Conservation (phyloP, 768 basidiomycete genomes). For the Mycena filopes region DNA sequence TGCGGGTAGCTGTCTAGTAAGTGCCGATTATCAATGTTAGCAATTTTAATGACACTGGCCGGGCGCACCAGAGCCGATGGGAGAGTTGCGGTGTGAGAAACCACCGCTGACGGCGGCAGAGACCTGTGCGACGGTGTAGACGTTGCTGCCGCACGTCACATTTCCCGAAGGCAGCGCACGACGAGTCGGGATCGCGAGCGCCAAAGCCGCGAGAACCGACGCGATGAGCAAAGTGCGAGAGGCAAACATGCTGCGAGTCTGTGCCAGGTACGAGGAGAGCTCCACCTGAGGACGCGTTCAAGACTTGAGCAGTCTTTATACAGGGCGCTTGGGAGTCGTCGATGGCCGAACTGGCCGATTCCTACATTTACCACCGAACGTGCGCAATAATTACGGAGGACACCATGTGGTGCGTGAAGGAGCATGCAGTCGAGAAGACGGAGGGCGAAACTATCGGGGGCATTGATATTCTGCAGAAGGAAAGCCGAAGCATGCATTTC, state of each 20-base stretch:
- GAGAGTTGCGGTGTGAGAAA: conserved; percentile 27
- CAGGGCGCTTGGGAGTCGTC: neutral
- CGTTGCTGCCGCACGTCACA: conserved; percentile 35
- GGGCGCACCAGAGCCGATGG: conserved; percentile 32
- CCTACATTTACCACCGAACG: conserved; percentile 3
- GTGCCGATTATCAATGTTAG: neutral
- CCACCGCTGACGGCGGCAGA: conserved; percentile 30
- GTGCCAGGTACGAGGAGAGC: neutral
- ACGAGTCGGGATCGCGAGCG: conserved; percentile 18
- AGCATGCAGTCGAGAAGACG: neutral
- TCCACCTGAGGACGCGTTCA: neutral
- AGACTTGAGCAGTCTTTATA: neutral
- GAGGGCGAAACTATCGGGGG: neutral
- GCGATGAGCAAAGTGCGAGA: conserved; percentile 15
- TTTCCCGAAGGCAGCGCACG: conserved; percentile 35
- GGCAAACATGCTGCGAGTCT: conserved; percentile 14
- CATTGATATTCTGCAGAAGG: neutral
- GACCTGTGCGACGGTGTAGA: conserved; percentile 33
- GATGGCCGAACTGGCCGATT: neutral
- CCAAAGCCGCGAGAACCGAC: conserved; percentile 9
- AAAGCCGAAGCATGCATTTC: neutral
- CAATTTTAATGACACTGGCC: neutral
- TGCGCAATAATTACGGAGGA: conserved; percentile 5
- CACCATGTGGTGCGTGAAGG: conserved; percentile 2
- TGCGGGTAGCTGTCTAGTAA: conserved; percentile 37